Evolutionary conservation across 1,284 basidiomycete genomes (phyloP).

Genomic region (Rhodofomes roseus): DNA sequence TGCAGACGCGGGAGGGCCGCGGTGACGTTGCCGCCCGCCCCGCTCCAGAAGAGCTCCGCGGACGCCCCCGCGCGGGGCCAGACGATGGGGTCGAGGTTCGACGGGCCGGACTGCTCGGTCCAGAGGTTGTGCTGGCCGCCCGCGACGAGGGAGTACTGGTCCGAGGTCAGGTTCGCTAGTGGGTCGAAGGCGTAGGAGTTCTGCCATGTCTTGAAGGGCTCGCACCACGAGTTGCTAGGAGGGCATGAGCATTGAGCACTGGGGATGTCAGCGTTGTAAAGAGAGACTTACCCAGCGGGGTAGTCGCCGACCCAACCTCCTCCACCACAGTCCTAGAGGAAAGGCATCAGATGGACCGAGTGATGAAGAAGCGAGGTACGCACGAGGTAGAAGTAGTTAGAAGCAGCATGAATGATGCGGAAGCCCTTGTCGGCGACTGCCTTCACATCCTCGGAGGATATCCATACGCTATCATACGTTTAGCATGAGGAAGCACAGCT

Average conservation of each 20-base stretch:
- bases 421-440: slow-evolving; percentile 45
- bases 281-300: slow-evolving; percentile 34
- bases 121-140: slow-evolving; percentile 77
- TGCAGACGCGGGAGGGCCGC: slow-evolving; percentile 76
- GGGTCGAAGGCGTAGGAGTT: slow-evolving; percentile 76
- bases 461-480: slow-evolving; percentile 48
- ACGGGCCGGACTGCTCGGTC: slow-evolving; percentile 72
- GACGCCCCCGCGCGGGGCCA: slow-evolving; percentile 81
- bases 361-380: slow-evolving; percentile 12
- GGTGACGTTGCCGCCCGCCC: slow-evolving; percentile 48
- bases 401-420: slow-evolving; percentile 49
- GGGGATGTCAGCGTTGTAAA: background rate
- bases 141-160: slow-evolving; percentile 52
- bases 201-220: slow-evolving; percentile 78
- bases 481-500: background rate
- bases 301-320: slow-evolving; percentile 75
- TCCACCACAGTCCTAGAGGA: slow-evolving; percentile 66
- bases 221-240: slow-evolving; percentile 53
- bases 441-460: slow-evolving; percentile 40
- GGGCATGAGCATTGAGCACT: too few species aligned
- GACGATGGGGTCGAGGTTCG: slow-evolving; percentile 67
- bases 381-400: slow-evolving; percentile 62
- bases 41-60: slow-evolving; percentile 84
- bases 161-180: slow-evolving; percentile 46
- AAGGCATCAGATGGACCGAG: background rate